phyloP scores from a whole-genome alignment of 352 stramenopile genomes.

The Globisporangium solare region DNA sequence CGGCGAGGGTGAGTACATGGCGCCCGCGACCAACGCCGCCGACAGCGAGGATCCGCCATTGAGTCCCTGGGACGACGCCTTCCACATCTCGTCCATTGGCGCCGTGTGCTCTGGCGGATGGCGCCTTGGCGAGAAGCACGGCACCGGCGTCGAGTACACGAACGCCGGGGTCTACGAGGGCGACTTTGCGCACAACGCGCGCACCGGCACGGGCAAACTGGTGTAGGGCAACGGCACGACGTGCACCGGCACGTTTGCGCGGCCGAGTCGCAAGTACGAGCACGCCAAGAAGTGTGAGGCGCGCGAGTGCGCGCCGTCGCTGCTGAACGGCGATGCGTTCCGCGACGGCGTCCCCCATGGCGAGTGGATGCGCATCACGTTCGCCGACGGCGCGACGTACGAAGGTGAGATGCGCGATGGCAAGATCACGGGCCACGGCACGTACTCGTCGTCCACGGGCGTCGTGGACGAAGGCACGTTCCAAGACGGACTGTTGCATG shows the following conservation, averaged over 20 bases:
- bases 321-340: constrained; percentile 50
- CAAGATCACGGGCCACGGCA: constrained; percentile 42
- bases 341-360: constrained; percentile 46
- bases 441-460: constrained; percentile 55
- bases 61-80: constrained; percentile 47
- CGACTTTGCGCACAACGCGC: constrained; percentile 39
- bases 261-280: constrained; percentile 34
- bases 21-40: constrained; percentile 7
- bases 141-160: constrained; percentile 48
- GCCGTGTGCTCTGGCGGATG: constrained; percentile 53
- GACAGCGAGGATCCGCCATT: not conserved
- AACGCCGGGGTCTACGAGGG: constrained; percentile 66
- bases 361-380: constrained; percentile 37
- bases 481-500: constrained; percentile 49
- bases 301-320: constrained; percentile 25
- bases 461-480: constrained; percentile 66
- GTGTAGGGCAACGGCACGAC: constrained; percentile 60
- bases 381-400: constrained; percentile 60
- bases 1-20: constrained; percentile 40
- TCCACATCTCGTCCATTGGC: constrained; percentile 64
- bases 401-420: constrained; percentile 65
- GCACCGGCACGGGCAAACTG: constrained; percentile 39
- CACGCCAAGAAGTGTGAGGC: constrained; percentile 35
- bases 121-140: constrained; percentile 47
- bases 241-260: constrained; percentile 39